Conservation (phyloP, 2,329 filamentous ascomycete species). For the Cercospora brassicicola region DNA sequence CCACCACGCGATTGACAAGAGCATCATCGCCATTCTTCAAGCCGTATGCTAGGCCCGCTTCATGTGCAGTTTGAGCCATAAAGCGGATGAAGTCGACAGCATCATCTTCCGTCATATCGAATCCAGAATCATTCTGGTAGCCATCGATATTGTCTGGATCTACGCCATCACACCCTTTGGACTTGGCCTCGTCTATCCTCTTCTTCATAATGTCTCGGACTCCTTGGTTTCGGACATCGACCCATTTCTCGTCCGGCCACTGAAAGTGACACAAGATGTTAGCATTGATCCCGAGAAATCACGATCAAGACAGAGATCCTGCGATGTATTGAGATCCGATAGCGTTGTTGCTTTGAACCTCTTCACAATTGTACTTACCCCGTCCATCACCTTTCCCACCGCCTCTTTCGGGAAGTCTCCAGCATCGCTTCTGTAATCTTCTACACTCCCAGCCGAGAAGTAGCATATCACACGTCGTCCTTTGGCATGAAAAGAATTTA, state of each 20-base stretch:
- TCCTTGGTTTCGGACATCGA: constrained; percentile 57
- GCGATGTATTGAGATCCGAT: no score
- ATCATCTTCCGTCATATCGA: constrained; percentile 58
- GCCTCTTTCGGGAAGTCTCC: constrained; percentile 56
- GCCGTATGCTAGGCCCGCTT: constrained; percentile 60
- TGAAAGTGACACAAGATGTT: no score
- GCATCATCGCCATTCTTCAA: constrained; percentile 67
- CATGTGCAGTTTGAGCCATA: constrained; percentile 57
- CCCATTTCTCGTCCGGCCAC: constrained; percentile 65
- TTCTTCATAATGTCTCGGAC: constrained; percentile 65
- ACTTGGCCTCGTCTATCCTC: constrained; percentile 58
- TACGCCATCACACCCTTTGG: constrained; percentile 43
- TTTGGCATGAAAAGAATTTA: constrained; percentile 18
- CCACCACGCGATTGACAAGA: constrained; percentile 57
- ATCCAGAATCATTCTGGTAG: constrained; percentile 43
- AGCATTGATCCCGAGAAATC: no score
- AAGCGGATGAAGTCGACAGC: constrained; percentile 62
- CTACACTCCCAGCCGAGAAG: constrained; percentile 65
- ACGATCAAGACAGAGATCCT: no score
- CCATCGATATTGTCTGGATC: constrained; percentile 39
- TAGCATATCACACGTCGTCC: constrained; percentile 63
- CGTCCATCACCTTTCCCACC: constrained; percentile 60
- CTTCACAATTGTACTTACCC: constrained; percentile 26
- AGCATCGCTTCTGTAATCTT: constrained; percentile 63
- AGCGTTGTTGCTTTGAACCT: no score